Evolutionary conservation across 768 basidiomycete genomes (phyloP), one percentile per base, ranked within the genome.

Genomic region (Kwoniella europaea): DNA sequence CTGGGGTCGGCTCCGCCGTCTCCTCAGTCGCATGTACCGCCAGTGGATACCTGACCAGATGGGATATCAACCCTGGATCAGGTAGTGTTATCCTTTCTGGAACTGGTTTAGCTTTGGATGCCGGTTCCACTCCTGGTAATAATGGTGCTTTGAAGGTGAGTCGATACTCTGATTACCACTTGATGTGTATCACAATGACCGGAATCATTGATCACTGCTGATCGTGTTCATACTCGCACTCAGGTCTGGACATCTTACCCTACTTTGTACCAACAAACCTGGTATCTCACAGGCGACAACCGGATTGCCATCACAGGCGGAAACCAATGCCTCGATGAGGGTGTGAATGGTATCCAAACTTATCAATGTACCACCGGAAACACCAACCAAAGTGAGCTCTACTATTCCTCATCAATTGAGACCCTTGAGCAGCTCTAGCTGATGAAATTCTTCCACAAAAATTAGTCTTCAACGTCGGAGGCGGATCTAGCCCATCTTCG

Each of bases 291-390:
- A 52, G 73, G 62, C 62, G 82, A 82, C 71, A 71, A 79, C 53
- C 73, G 80, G 9, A 78, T 83, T 43, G 81, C 82, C 46, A 80
- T 81, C 74, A 81, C 78, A 12, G 79, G 79, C 59, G 82, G 82
- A 13, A 72, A 74, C 58, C 79, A 80, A 64, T 83, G 82, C 67
- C 72, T 81, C 41, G 78, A 79, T 65, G 67, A 78, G 52, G 76
- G 77, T 20, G 69, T 70, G 59, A 70, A 63, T 24, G 76, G 74
- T 15, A 65, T 69, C 13, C 80, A 82, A 71, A 80, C 80, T 2
- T 80, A 80, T 69, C 75, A 81, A 69, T 83, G 82, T 63, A 79
- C 79, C 13, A 76, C 79, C 22, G 72, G 75, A 41, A 82, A 79
- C 73, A 82, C 76, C 70, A 82, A 83, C 64, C 82, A 83, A 64